phyloP scores from a whole-genome alignment of 2,329 filamentous ascomycete species.

The Fusarium neocosmosporiellum region DNA sequence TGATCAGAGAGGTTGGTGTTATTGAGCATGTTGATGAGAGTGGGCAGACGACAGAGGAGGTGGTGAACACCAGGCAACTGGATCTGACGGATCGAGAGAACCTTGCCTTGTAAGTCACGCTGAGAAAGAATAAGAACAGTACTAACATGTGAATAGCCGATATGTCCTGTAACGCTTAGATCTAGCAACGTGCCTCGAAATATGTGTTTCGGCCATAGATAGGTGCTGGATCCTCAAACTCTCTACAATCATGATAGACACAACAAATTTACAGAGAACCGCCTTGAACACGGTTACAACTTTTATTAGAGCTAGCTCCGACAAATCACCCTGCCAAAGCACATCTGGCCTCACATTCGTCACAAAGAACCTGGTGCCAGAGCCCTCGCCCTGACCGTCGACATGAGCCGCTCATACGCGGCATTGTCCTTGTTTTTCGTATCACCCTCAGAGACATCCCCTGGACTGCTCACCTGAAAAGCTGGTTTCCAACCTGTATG shows the following conservation, averaged over 20 bases:
- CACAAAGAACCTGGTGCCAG: not conserved
- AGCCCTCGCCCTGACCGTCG: not conserved
- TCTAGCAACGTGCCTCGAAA: not conserved
- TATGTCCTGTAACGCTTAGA: not conserved
- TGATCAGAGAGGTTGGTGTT: not conserved
- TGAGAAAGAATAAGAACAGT: not conserved
- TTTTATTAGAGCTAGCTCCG: not conserved
- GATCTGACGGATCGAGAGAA: slow-evolving; percentile 1
- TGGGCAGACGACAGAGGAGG: not conserved
- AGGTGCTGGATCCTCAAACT: not conserved
- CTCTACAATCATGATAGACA: not conserved
- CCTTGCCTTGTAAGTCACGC: not conserved
- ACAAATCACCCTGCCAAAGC: not conserved
- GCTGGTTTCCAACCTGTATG: not conserved
- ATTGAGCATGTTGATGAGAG: slow-evolving; percentile 1
- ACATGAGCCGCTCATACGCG: not conserved
- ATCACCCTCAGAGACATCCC: not conserved
- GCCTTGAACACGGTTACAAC: not conserved
- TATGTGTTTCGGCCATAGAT: not conserved
- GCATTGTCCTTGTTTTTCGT: not conserved
- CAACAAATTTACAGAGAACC: not conserved
- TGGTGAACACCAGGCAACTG: not conserved
- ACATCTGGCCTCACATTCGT: not conserved
- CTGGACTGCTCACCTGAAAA: not conserved
- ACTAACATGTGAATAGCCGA: not conserved